Evolutionary conservation across 306 rosid genomes (phyloP).

Genomic region (Leucaena leucocephala): DNA sequence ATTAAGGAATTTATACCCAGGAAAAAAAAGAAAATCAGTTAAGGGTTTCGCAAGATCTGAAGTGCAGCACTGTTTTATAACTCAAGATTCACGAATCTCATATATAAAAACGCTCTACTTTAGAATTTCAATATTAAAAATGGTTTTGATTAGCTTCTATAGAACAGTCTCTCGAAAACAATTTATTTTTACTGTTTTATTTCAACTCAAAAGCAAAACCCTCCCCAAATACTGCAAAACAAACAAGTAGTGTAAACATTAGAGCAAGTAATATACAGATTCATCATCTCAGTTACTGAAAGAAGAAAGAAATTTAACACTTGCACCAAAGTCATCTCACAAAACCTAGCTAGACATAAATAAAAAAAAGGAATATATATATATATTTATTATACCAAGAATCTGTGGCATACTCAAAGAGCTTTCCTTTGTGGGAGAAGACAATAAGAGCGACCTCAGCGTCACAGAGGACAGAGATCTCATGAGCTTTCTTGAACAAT

Average conservation of each 20-base stretch:
- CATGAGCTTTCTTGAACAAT: constrained; percentile 87
- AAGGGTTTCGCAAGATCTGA: background rate
- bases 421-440: constrained; percentile 95
- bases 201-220: constrained; percentile 17
- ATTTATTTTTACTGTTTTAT: background rate
- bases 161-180: background rate
- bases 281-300: background rate
- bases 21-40: constrained; percentile 3
- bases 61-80: background rate
- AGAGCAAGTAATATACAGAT: background rate
- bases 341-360: background rate
- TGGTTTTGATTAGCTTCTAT: background rate
- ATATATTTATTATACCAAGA: constrained; percentile 57
- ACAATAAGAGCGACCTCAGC: constrained; percentile 95
- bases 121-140: background rate
- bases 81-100: constrained; percentile 12
- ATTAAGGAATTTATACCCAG: background rate
- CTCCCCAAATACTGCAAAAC: constrained; percentile 9
- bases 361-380: background rate
- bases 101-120: background rate
- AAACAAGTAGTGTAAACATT: background rate
- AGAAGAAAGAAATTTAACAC: background rate
- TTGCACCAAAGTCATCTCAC: background rate
- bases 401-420: constrained; percentile 85
- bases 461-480: constrained; percentile 95